Evolutionary conservation across 2,329 filamentous ascomycete species (phyloP), one percentile per base, ranked within the genome.

Genomic region (Waltergamsia citrina): DNA sequence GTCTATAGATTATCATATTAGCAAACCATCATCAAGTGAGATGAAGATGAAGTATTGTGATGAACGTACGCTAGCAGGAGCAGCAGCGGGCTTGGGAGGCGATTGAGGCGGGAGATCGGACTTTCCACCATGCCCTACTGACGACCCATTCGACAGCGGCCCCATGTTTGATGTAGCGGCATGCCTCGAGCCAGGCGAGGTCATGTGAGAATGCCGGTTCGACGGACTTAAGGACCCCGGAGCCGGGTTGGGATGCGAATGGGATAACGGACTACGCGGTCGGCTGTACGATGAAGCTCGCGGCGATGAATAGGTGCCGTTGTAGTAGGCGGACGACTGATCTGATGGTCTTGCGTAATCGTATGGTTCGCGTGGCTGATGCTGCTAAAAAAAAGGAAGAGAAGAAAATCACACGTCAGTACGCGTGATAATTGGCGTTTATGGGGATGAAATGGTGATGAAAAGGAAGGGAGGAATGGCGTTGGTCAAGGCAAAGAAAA

Each of bases 241-340:
- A 30, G 56, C 52, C 28, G 60, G 60, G 44, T 60, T 62, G 11
- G 64, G 58, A 41, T 69, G 69, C 12, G 67, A 56, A 41, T 70
- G 69, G 14, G 68, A 62, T 35, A 64, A 46, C 20, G 71, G 70
- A 37, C 71, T 75, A 34, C 61, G 62, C 17, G 67, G 60, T 26
- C 62, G 59, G 41, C 45, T 53, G 41, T 65, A 66, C 15, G 57
- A 56, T 17, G 62, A 56, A 17, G 62, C 50, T 25, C 62, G 55
- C 23, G 71, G 67, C 30, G 71, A 72, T 33, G 61, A 60, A 50
- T 69, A 68, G 45, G 57, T 52, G 40, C 59, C 57, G 59, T 65
- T 68, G 51, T 66, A 66, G 43, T 71, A 74, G 30, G 65, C 48
- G 21, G 53, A 38, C 33, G 54, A 58, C 28, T 65, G 55, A 38